A percentile compares a stretch with the other conserved stretches of the same genome.
Conservation (phyloP, 2,329 filamentous ascomycete species). For the Colletotrichum costaricense region DNA sequence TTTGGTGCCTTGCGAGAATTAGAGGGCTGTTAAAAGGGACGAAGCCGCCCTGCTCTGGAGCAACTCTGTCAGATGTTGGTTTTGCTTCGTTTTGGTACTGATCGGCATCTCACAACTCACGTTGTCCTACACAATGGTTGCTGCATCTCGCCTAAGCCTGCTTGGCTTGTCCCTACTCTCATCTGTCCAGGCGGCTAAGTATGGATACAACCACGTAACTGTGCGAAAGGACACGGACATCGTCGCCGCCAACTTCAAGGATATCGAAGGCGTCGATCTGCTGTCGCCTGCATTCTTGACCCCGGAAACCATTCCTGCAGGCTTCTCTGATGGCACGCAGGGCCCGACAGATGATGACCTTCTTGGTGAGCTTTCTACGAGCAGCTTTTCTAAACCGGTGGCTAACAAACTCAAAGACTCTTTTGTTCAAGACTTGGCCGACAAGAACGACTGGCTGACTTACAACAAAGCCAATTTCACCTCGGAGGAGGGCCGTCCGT, state of each 20-base stretch:
- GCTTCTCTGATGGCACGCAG: conserved; percentile 43
- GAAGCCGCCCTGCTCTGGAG: neutral
- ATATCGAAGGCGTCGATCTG: conserved; percentile 37
- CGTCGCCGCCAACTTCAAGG: conserved; percentile 30
- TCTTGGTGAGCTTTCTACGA: conserved; percentile 8
- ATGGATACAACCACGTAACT: conserved; percentile 33
- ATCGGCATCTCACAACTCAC: neutral
- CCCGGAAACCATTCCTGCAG: conserved; percentile 38
- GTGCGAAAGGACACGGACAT: conserved; percentile 32
- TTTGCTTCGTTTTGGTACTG: neutral
- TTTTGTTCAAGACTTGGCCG: conserved; percentile 39
- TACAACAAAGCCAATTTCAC: conserved; percentile 39
- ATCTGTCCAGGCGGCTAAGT: conserved; percentile 27
- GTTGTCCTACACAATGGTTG: conserved; percentile 12
- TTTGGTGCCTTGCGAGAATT: neutral
- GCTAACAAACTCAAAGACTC: conserved; percentile 26
- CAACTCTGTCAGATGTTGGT: neutral
- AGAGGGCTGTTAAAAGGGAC: neutral
- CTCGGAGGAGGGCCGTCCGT: conserved; percentile 40
- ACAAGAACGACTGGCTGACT: conserved; percentile 40
- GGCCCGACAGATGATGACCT: conserved; percentile 41
- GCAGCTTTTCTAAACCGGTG: too few species aligned
- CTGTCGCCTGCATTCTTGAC: conserved; percentile 42
- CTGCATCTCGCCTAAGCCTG: conserved; percentile 18
- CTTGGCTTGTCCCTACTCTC: conserved; percentile 30